Percentiles rank a stretch among this genome's conserved stretches.
phyloP scores from a whole-genome alignment of 1,284 basidiomycete species.

The Pseudozyma hubeiensis region DNA sequence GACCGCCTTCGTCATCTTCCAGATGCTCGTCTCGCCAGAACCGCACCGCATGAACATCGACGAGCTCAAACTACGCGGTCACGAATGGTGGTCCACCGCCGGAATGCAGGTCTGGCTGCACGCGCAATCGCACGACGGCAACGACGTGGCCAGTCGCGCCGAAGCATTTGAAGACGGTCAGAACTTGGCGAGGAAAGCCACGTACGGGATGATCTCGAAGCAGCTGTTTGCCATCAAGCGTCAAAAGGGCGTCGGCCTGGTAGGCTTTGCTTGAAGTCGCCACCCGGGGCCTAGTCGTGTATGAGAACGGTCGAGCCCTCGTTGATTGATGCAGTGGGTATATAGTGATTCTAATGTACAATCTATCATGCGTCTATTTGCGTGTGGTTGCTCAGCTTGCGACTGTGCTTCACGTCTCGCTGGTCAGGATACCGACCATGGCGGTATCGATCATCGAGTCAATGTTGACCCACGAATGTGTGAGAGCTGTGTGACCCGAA shows the following conservation, averaged over 20 bases:
- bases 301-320: neutral
- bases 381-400: neutral
- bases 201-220: slow-evolving; percentile 65
- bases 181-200: slow-evolving; percentile 60
- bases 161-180: slow-evolving; percentile 55
- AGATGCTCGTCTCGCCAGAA: slow-evolving; percentile 50
- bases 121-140: slow-evolving; percentile 26
- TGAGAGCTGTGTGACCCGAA: slow-evolving; percentile 47
- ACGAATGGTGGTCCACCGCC: slow-evolving; percentile 55
- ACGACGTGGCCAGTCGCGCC: slow-evolving; percentile 24
- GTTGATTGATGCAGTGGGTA: slow-evolving; percentile 13
- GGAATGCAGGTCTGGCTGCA: slow-evolving; percentile 48
- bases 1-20: slow-evolving; percentile 59
- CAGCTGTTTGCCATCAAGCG: slow-evolving; percentile 55
- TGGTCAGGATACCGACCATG: slow-evolving; percentile 82
- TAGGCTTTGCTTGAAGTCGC: slow-evolving; percentile 37
- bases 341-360: slow-evolving; percentile 6
- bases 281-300: too few species aligned
- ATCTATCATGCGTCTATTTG: slow-evolving; percentile 1
- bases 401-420: slow-evolving; percentile 17
- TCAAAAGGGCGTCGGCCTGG: slow-evolving; percentile 42
- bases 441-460: slow-evolving; percentile 93
- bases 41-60: slow-evolving; percentile 58
- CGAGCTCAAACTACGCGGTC: slow-evolving; percentile 49
- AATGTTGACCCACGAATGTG: slow-evolving; percentile 89